Evolutionary conservation across 169 alveolate genomes (phyloP).

Genomic region (Plasmodium inui): DNA sequence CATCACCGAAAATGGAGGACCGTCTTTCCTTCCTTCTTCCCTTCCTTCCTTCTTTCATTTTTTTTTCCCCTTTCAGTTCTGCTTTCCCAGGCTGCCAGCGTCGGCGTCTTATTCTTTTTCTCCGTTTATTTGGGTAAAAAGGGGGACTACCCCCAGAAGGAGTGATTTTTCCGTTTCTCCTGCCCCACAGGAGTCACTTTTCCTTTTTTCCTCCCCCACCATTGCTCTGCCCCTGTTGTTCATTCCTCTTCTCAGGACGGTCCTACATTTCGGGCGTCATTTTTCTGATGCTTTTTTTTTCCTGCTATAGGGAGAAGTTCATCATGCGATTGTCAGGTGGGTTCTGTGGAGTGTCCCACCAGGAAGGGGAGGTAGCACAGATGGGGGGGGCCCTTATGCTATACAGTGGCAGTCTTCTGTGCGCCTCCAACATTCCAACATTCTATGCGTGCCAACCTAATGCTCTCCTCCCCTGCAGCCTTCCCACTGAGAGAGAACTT

Average conservation of each 20-base stretch:
- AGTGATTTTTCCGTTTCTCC: not conserved
- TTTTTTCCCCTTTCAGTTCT: not conserved
- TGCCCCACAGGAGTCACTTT: no score
- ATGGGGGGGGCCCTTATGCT: not conserved
- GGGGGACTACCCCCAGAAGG: not conserved
- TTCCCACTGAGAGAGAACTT: conserved; percentile 68
- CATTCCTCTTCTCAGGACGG: conserved; percentile 16
- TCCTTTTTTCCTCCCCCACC: not conserved
- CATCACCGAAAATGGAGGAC: not conserved
- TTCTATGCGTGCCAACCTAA: not conserved
- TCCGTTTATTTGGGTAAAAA: conserved; percentile 50
- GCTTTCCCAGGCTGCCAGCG: conserved; percentile 67
- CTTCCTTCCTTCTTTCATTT: not conserved
- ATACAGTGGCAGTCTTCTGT: no score
- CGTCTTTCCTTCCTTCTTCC: not conserved
- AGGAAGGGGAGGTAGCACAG: not conserved
- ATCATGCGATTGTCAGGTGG: conserved; percentile 46
- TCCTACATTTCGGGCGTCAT: conserved; percentile 45
- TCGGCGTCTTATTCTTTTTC: conserved; percentile 34
- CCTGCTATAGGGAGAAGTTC: conserved; percentile 69
- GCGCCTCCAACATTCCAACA: no score
- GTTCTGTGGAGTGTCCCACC: not conserved
- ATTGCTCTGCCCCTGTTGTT: not conserved
- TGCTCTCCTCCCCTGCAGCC: not conserved
- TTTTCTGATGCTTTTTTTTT: conserved; percentile 55